These are phyloP conservation scores for Colletotrichum eleusines DNA, from an alignment of 2,329 filamentous ascomycete genomes.

Conservation along the genomic window DNA sequence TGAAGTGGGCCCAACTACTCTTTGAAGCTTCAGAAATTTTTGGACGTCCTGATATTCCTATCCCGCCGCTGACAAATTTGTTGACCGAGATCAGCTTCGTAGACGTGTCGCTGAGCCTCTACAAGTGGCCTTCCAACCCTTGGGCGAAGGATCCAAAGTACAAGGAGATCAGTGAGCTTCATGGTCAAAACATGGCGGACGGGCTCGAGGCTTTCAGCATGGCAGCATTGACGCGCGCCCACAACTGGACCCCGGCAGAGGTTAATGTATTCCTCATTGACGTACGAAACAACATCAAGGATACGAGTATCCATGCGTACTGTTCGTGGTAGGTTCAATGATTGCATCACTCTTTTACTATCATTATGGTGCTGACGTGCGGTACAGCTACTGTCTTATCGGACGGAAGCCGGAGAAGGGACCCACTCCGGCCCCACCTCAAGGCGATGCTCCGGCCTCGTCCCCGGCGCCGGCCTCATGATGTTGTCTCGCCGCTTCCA, in stretches of 20 bases:
- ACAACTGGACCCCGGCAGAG: slow-evolving; percentile 48
- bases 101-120: slow-evolving; percentile 61
- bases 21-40: slow-evolving; percentile 48
- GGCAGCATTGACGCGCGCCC: slow-evolving; percentile 46
- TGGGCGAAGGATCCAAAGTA: slow-evolving; percentile 65
- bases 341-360: too few relatives aligned
- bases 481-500: not conserved
- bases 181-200: slow-evolving; percentile 49
- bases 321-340: slow-evolving; percentile 47
- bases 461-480: not conserved
- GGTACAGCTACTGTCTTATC: not conserved
- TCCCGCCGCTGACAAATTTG: slow-evolving; percentile 47
- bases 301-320: slow-evolving; percentile 49
- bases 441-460: not conserved
- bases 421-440: not conserved
- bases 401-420: slow-evolving; percentile 8
- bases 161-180: slow-evolving; percentile 60
- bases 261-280: slow-evolving; percentile 49
- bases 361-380: not conserved
- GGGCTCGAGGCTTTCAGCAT: slow-evolving; percentile 48
- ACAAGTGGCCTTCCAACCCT: slow-evolving; percentile 62
- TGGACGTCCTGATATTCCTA: slow-evolving; percentile 46
- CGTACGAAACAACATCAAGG: slow-evolving; percentile 48
- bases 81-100: slow-evolving; percentile 66
- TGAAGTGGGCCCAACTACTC: slow-evolving; percentile 50